A percentile compares a stretch with the other conserved stretches of the same genome.
These are phyloP conservation scores for Ganoderma sinense DNA, from an alignment of 1,284 basidiomycete genomes.

Conservation along the genomic window DNA sequence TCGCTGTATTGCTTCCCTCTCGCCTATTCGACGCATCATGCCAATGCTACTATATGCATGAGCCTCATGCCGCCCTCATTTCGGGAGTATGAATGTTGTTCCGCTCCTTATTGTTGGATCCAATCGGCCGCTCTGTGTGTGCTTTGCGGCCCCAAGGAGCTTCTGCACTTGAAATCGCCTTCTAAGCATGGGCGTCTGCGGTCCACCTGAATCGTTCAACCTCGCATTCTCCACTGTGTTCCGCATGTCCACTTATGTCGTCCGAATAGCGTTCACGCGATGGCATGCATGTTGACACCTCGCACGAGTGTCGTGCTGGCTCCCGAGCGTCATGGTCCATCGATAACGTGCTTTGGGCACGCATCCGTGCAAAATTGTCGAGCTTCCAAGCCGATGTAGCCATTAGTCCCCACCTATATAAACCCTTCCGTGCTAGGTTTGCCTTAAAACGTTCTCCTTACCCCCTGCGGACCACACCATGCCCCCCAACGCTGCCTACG, in stretches of 20 bases:
- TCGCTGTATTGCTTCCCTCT: slow-evolving; percentile 27
- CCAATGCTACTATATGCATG: slow-evolving; percentile 38
- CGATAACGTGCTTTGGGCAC: neutral
- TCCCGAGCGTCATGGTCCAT: neutral
- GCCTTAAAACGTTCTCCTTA: neutral
- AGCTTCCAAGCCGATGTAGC: neutral
- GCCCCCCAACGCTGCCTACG: slow-evolving; percentile 49
- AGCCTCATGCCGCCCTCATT: slow-evolving; percentile 17
- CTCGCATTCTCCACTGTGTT: neutral
- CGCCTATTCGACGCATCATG: slow-evolving; percentile 39
- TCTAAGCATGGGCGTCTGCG: neutral
- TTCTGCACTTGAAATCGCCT: neutral
- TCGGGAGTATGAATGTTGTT: neutral
- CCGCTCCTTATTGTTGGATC: neutral
- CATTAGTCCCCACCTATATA: neutral
- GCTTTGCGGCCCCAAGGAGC: neutral
- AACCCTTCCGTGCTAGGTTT: neutral
- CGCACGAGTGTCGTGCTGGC: neutral
- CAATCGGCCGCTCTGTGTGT: neutral
- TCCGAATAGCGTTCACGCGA: neutral
- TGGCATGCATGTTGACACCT: neutral
- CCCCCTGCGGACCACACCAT: neutral
- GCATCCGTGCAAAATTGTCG: neutral
- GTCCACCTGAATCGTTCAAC: neutral
- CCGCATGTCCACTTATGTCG: neutral